Evolutionary conservation across 331 rosid genomes (phyloP).

Genomic region (Phaseolus coccineus): DNA sequence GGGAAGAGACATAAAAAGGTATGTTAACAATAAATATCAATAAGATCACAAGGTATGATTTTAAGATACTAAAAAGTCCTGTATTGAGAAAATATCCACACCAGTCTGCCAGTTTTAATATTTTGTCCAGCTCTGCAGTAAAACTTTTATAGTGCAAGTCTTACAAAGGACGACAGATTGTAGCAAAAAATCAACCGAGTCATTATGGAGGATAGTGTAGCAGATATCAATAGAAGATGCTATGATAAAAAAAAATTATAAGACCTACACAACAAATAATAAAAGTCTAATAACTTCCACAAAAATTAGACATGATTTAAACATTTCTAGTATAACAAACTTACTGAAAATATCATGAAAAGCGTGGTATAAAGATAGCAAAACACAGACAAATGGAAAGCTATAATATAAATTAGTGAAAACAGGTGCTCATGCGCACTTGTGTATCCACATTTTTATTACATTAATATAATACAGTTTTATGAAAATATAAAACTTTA

Average conservation of each 20-base stretch:
- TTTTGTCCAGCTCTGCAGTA: conserved; percentile 12
- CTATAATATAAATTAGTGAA: no score
- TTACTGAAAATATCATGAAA: neutral
- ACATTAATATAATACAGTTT: no score
- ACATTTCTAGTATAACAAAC: conserved; percentile 7
- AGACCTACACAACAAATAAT: conserved; percentile 22
- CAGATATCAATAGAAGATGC: neutral
- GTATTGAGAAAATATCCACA: conserved; percentile 18
- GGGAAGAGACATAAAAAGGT: neutral
- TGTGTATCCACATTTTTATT: no score
- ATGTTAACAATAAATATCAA: conserved; percentile 24
- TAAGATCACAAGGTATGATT: conserved; percentile 13
- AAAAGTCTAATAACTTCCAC: neutral
- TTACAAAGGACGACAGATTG: neutral
- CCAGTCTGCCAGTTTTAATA: conserved; percentile 17
- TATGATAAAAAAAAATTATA: neutral
- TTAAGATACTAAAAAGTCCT: neutral
- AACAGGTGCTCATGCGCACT: no score
- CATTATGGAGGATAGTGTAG: conserved; percentile 8
- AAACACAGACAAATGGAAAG: neutral
- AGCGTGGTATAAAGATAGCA: neutral
- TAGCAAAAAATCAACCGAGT: neutral
- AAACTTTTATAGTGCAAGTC: neutral
- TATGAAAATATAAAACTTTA: no score
- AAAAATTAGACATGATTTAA: neutral